Conservation (phyloP, 768 basidiomycete genomes). For the Agaricus sinodeliciosus region DNA sequence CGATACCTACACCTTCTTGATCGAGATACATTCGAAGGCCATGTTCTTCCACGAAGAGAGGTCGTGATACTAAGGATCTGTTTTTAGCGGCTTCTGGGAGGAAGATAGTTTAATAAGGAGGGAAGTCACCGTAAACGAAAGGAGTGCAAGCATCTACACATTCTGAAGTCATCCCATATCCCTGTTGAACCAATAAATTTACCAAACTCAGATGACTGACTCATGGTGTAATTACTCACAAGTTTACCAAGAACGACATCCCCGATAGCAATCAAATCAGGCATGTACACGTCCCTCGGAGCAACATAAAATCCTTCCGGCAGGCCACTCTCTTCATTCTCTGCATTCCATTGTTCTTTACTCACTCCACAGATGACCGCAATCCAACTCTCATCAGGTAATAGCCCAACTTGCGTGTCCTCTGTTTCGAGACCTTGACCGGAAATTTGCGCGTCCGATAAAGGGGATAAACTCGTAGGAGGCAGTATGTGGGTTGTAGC, state of each 20-base stretch:
- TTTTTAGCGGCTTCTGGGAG: background rate
- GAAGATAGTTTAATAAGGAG: too few species aligned
- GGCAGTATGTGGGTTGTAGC: background rate
- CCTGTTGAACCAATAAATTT: constrained; percentile 29
- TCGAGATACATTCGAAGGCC: constrained; percentile 62
- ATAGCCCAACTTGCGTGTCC: constrained; percentile 29
- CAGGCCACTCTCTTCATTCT: constrained; percentile 29
- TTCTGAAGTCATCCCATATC: constrained; percentile 78
- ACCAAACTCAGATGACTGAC: background rate
- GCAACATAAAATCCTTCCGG: constrained; percentile 73
- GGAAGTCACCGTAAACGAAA: constrained; percentile 58
- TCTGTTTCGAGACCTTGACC: background rate
- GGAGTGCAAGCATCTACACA: constrained; percentile 72
- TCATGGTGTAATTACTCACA: constrained; percentile 30
- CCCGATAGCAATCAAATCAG: constrained; percentile 65
- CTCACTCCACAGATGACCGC: constrained; percentile 74
- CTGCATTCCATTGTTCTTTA: constrained; percentile 42
- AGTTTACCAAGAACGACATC: constrained; percentile 78
- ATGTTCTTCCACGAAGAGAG: constrained; percentile 77
- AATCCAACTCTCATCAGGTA: constrained; percentile 71
- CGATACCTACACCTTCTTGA: constrained; percentile 60
- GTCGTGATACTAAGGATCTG: constrained; percentile 52
- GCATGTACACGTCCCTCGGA: constrained; percentile 76
- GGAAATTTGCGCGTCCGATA: background rate
- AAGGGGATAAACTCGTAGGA: background rate